Percentiles rank a stretch among this genome's conserved stretches.
phyloP scores from a whole-genome alignment of 2,329 filamentous ascomycete genomes.

The Neospermospora avenae region DNA sequence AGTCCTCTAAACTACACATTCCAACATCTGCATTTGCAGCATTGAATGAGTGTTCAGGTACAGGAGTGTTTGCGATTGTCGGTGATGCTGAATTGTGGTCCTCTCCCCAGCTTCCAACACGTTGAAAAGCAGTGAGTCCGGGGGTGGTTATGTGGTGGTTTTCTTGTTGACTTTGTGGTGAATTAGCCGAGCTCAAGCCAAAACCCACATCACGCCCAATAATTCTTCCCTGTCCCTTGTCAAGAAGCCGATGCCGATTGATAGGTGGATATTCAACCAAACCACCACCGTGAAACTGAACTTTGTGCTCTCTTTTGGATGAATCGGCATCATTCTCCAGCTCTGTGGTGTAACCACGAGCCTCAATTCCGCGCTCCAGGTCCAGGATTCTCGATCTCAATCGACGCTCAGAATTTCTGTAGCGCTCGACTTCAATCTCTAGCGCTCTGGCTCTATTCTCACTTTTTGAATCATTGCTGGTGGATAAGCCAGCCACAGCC shows the following conservation, averaged over 20 bases:
- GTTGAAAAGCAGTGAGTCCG: background rate
- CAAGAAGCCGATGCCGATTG: background rate
- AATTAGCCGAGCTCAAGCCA: background rate
- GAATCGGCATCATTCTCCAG: background rate
- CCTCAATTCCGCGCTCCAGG: background rate
- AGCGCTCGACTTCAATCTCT: constrained; percentile 20
- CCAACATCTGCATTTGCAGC: constrained; percentile 11
- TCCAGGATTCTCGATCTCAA: constrained; percentile 12
- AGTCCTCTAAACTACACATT: constrained; percentile 14
- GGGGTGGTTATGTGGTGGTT: background rate
- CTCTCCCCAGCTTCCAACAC: background rate
- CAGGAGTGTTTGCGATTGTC: background rate
- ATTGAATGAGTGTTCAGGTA: background rate
- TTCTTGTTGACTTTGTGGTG: background rate
- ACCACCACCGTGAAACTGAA: background rate
- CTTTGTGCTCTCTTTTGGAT: background rate
- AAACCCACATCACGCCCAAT: background rate
- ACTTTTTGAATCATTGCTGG: background rate
- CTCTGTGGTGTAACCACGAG: background rate
- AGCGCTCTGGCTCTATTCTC: constrained; percentile 12
- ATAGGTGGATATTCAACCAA: background rate
- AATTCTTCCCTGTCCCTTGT: background rate
- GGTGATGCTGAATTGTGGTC: background rate
- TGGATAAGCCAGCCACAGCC: background rate
- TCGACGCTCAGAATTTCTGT: constrained; percentile 20